phyloP scores from a whole-genome alignment of 768 basidiomycete genomes.

The Calocybe gangraenosa region DNA sequence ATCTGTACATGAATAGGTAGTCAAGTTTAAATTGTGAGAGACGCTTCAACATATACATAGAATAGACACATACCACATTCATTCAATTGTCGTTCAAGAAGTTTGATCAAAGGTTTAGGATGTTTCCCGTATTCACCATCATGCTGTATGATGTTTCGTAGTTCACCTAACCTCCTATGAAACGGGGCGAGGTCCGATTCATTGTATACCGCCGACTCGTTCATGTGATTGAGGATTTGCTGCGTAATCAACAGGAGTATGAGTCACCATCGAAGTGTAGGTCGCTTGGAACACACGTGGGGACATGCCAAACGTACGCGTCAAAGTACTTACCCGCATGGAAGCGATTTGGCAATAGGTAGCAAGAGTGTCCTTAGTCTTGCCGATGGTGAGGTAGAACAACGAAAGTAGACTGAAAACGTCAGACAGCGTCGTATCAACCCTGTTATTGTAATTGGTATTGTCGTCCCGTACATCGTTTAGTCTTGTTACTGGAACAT shows the following conservation, averaged over 20 bases:
- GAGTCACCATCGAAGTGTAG: conserved; percentile 9
- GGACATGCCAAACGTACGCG: conserved; percentile 3
- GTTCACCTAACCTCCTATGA: conserved; percentile 70
- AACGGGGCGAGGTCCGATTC: conserved; percentile 89
- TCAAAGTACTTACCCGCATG: conserved; percentile 73
- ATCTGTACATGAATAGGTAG: conserved; percentile 46
- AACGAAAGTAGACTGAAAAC: conserved; percentile 93
- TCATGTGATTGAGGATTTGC: conserved; percentile 95
- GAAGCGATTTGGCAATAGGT: conserved; percentile 95
- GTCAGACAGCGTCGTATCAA: conserved; percentile 94
- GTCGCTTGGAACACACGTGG: background rate
- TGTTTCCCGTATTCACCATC: conserved; percentile 81
- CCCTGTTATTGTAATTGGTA: conserved; percentile 75
- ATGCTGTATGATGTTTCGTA: conserved; percentile 81
- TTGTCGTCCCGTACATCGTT: conserved; percentile 86
- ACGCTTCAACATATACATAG: background rate
- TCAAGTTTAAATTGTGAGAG: too few relatives aligned
- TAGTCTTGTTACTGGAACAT: conserved; percentile 70
- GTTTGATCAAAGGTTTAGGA: conserved; percentile 80
- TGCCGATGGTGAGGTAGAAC: conserved; percentile 97
- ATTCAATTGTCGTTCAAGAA: conserved; percentile 87
- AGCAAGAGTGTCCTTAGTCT: conserved; percentile 90
- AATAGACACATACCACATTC: conserved; percentile 73
- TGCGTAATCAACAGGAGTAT: conserved; percentile 29
- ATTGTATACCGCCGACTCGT: conserved; percentile 93